These are phyloP conservation scores for Sphaceloma murrayae DNA, from an alignment of 2,329 filamentous ascomycete species.

Conservation along the genomic window DNA sequence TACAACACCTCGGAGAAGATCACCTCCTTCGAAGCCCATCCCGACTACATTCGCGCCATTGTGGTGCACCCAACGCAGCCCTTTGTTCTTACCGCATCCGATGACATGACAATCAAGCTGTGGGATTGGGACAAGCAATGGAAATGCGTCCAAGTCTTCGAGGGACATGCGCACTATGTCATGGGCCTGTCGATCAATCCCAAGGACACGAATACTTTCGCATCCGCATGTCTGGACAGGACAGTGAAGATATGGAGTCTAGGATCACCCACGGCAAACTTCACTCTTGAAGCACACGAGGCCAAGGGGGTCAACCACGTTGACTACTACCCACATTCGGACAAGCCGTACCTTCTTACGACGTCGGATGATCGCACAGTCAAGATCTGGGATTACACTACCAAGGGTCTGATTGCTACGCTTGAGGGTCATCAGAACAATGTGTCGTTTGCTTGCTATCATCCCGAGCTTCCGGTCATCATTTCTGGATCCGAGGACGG, in stretches of 20 bases:
- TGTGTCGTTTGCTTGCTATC: constrained; percentile 95
- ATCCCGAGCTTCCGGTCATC: constrained; percentile 92
- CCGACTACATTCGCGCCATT: constrained; percentile 96
- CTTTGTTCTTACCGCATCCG: constrained; percentile 88
- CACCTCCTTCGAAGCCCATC: constrained; percentile 91
- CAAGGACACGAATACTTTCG: constrained; percentile 61
- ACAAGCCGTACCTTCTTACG: constrained; percentile 80
- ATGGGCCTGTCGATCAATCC: constrained; percentile 97
- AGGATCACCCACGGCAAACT: constrained; percentile 87
- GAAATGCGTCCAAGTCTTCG: constrained; percentile 96
- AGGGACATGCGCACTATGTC: constrained; percentile 92
- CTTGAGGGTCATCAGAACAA: constrained; percentile 96
- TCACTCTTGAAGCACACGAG: constrained; percentile 93
- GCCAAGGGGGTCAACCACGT: constrained; percentile 97
- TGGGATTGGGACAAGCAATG: constrained; percentile 99
- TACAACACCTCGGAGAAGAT: constrained; percentile 99
- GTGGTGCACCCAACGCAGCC: constrained; percentile 91
- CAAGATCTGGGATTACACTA: constrained; percentile 99
- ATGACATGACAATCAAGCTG: constrained; percentile 97
- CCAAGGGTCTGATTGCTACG: constrained; percentile 91
- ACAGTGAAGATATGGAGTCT: constrained; percentile 98
- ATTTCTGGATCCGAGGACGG: constrained; percentile 97
- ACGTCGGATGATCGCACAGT: constrained; percentile 94
- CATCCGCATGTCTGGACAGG: constrained; percentile 83
- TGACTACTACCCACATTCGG: constrained; percentile 66